Conservation (phyloP, 2,329 filamentous ascomycete genomes). For the Fonsecaea nubica region DNA sequence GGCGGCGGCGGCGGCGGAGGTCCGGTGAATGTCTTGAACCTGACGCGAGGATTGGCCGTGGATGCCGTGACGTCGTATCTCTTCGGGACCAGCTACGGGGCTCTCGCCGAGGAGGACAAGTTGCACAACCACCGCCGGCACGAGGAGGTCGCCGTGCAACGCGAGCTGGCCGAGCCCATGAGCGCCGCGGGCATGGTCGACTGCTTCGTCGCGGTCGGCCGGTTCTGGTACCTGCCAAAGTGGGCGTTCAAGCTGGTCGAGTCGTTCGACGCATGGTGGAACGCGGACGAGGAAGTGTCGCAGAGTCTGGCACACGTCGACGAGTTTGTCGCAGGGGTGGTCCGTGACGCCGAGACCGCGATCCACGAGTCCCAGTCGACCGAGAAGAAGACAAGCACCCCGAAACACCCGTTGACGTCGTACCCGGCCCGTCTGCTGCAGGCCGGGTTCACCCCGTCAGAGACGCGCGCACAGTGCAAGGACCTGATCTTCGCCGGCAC, state of each 20-base stretch:
- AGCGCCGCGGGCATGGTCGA: slow-evolving; percentile 60
- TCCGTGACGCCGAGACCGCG: slow-evolving; percentile 29
- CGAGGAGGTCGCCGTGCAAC: slow-evolving; percentile 24
- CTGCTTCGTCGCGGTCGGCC: slow-evolving; percentile 60
- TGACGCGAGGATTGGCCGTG: slow-evolving; percentile 58
- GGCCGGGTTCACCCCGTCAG: slow-evolving; percentile 35
- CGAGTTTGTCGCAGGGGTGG: slow-evolving; percentile 36
- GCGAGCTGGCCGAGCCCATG: slow-evolving; percentile 37
- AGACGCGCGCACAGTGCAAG: slow-evolving; percentile 41
- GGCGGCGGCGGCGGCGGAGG: slow-evolving; percentile 33
- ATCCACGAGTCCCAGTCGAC: slow-evolving; percentile 22
- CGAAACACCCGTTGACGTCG: slow-evolving; percentile 30
- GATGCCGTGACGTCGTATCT: slow-evolving; percentile 63
- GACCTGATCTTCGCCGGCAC: slow-evolving; percentile 58
- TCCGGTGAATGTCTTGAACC: slow-evolving; percentile 57
- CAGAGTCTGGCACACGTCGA: slow-evolving; percentile 36
- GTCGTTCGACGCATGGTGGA: slow-evolving; percentile 37
- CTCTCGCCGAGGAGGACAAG: slow-evolving; percentile 46
- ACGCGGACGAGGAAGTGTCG: slow-evolving; percentile 32
- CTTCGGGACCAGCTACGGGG: slow-evolving; percentile 60
- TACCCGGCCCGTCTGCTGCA: slow-evolving; percentile 39
- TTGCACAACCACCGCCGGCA: slow-evolving; percentile 10
- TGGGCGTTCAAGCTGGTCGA: slow-evolving; percentile 41
- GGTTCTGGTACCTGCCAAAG: slow-evolving; percentile 61
- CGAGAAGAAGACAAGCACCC: slow-evolving; percentile 8